Conservation (phyloP, 2,329 filamentous ascomycete genomes). For the Aspergillus tanneri region DNA sequence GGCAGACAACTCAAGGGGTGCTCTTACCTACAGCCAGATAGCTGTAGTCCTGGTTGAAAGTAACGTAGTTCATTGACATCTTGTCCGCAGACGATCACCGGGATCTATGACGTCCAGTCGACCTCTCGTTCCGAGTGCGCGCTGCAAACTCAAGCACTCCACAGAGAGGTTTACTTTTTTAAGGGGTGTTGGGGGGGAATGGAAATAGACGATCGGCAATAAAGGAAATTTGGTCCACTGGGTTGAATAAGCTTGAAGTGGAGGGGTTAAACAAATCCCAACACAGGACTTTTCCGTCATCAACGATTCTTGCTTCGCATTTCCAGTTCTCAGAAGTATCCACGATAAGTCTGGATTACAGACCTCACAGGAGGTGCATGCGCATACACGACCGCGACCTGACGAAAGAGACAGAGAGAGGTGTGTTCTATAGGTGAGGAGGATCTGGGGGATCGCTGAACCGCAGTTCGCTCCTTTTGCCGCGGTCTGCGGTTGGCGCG, state of each 20-base stretch:
- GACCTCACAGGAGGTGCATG: conserved; percentile 1
- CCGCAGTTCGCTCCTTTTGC: conserved; percentile 16
- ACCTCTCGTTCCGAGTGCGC: not conserved
- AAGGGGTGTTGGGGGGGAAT: no score
- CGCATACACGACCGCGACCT: conserved; percentile 5
- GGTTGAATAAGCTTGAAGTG: conserved; percentile 3
- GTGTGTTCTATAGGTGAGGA: conserved; percentile 17
- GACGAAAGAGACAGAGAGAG: conserved; percentile 6
- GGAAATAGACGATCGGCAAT: not conserved
- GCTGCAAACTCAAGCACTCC: not conserved
- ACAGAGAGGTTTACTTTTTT: not conserved
- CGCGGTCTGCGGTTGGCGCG: conserved; percentile 26
- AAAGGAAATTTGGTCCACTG: not conserved
- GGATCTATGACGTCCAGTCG: conserved; percentile 10
- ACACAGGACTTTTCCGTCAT: conserved; percentile 20
- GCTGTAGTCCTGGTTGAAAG: conserved; percentile 98
- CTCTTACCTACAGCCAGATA: conserved; percentile 85
- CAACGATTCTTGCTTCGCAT: conserved; percentile 19
- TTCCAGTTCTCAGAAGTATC: conserved; percentile 8
- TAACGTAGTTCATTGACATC: conserved; percentile 94
- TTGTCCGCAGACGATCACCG: conserved; percentile 25
- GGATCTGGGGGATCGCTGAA: conserved; percentile 21
- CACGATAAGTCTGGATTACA: not conserved
- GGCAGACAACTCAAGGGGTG: conserved; percentile 10
- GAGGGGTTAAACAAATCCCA: conserved; percentile 23